These are phyloP conservation scores for Yamadazyma triangularis DNA, from an alignment of 1,139 yeast species.

Conservation along the genomic window DNA sequence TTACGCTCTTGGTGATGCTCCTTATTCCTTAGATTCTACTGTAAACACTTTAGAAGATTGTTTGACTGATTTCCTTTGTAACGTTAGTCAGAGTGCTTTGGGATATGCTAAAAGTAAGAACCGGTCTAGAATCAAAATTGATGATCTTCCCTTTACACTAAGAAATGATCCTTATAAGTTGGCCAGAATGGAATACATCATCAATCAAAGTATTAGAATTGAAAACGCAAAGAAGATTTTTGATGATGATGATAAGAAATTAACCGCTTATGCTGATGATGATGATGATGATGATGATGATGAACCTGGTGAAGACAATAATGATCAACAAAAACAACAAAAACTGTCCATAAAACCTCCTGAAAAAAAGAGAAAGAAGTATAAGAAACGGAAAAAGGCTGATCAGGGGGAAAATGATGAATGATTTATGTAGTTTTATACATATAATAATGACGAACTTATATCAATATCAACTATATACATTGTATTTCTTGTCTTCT, in stretches of 20 bases:
- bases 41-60: slow-evolving; percentile 79
- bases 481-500: too few relatives aligned
- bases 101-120: slow-evolving; percentile 32
- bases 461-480: too few relatives aligned
- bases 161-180: slow-evolving; percentile 79
- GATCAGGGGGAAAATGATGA: too few relatives aligned
- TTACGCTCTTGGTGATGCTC: slow-evolving; percentile 84
- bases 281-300: slow-evolving; percentile 18
- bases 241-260: slow-evolving; percentile 46
- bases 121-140: slow-evolving; percentile 74
- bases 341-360: slow-evolving; percentile 2
- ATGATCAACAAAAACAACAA: slow-evolving; percentile 6
- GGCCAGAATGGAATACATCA: slow-evolving; percentile 78
- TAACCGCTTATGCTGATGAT: slow-evolving; percentile 39
- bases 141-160: slow-evolving; percentile 82
- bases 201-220: slow-evolving; percentile 69
- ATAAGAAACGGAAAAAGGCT: slow-evolving; percentile 2
- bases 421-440: too few relatives aligned
- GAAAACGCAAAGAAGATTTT: slow-evolving; percentile 78
- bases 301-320: slow-evolving; percentile 9
- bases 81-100: slow-evolving; percentile 34
- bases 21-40: slow-evolving; percentile 72
- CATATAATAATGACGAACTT: too few relatives aligned
- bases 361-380: slow-evolving; percentile 5
- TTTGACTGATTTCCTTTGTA: slow-evolving; percentile 71